Conservation (phyloP, 371 early-diverging fungal genomes). For the Mortierella sp. region DNA sequence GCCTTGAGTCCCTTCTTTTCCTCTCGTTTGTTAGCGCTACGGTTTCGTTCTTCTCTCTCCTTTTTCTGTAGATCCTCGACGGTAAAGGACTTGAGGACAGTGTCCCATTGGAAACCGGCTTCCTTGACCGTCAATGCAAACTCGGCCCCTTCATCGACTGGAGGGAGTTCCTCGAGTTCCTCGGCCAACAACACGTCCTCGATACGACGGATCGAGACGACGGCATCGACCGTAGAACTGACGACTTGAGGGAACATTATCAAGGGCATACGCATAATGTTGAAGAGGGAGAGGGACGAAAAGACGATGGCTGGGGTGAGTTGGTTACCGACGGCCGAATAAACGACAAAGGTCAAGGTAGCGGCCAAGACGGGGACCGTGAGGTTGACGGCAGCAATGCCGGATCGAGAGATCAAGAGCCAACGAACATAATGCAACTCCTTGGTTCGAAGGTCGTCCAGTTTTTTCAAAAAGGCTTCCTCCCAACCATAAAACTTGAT, state of each 20-base stretch:
- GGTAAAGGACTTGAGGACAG: slow-evolving; percentile 40
- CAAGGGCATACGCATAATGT: slow-evolving; percentile 68
- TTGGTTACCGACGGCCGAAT: slow-evolving; percentile 39
- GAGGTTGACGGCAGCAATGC: slow-evolving; percentile 54
- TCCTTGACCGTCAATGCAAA: slow-evolving; percentile 49
- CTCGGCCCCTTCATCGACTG: slow-evolving; percentile 45
- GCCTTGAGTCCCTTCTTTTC: slow-evolving; percentile 33
- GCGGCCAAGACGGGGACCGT: slow-evolving; percentile 66
- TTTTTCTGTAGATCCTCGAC: slow-evolving; percentile 44
- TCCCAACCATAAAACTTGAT: slow-evolving; percentile 72
- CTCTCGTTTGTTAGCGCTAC: slow-evolving; percentile 35
- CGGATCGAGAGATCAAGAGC: slow-evolving; percentile 50
- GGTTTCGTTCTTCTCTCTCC: slow-evolving; percentile 35
- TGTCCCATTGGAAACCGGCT: slow-evolving; percentile 72
- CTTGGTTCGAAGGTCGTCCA: slow-evolving; percentile 67
- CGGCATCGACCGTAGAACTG: slow-evolving; percentile 68
- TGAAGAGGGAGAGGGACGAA: slow-evolving; percentile 58
- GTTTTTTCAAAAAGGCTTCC: slow-evolving; percentile 55
- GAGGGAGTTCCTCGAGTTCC: slow-evolving; percentile 63
- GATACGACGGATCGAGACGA: slow-evolving; percentile 71
- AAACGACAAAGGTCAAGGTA: slow-evolving; percentile 53
- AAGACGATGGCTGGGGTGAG: slow-evolving; percentile 54
- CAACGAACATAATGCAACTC: slow-evolving; percentile 61
- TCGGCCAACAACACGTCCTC: slow-evolving; percentile 68
- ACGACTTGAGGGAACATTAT: slow-evolving; percentile 77